A percentile compares a stretch with the other conserved stretches of the same genome.
Conservation (phyloP, 441 rosid species). For the Pelargonium australe region DNA sequence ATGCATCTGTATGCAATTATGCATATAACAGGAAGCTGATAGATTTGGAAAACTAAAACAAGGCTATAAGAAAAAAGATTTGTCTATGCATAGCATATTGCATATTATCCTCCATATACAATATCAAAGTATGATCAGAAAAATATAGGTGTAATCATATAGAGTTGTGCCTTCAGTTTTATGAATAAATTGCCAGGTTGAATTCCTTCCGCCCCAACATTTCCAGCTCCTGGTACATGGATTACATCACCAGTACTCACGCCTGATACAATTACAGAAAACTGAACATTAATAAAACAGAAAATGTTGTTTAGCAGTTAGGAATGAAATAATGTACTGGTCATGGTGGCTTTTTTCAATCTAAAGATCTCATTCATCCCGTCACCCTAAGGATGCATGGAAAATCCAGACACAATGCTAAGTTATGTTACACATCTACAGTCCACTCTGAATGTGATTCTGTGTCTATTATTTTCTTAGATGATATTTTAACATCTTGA, state of each 20-base stretch:
- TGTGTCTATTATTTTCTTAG: background rate
- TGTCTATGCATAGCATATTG: background rate
- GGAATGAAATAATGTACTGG: background rate
- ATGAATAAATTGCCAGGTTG: slow-evolving; percentile 70
- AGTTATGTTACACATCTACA: background rate
- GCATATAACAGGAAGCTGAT: background rate
- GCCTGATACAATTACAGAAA: slow-evolving; percentile 43
- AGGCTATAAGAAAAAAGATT: background rate
- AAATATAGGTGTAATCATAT: slow-evolving; percentile 12
- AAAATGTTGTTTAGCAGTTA: too few species aligned
- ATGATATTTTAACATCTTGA: background rate
- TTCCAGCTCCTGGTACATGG: slow-evolving; percentile 63
- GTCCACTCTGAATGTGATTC: background rate
- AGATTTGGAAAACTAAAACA: background rate
- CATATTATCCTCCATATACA: background rate
- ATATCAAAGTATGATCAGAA: background rate
- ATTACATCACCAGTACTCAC: slow-evolving; percentile 80
- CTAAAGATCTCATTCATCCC: background rate
- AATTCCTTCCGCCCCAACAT: slow-evolving; percentile 51
- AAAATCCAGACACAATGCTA: background rate
- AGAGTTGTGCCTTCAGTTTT: slow-evolving; percentile 56
- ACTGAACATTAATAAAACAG: background rate
- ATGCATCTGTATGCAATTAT: background rate
- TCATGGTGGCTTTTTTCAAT: background rate
- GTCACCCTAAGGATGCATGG: background rate